phyloP scores from a whole-genome alignment of 306 rosid genomes.

The Castanopsis chinensis region DNA sequence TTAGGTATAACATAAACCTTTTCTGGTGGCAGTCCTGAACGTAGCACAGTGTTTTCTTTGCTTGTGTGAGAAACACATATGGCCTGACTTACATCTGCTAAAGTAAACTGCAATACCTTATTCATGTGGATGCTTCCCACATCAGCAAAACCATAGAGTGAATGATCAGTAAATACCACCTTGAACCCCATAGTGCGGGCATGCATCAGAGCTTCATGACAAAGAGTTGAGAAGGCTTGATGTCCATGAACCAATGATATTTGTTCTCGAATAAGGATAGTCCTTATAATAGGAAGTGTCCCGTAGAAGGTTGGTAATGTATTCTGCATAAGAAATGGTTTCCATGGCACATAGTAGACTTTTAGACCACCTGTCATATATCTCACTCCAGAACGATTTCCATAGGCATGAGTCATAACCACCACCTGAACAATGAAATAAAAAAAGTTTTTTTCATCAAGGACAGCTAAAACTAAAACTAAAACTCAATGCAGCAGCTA shows the following conservation, averaged over 20 bases:
- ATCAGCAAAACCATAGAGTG: slow-evolving; percentile 87
- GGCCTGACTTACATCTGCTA: slow-evolving; percentile 90
- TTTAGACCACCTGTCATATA: slow-evolving; percentile 84
- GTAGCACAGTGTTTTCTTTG: slow-evolving; percentile 89
- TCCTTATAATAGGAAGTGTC: slow-evolving; percentile 71
- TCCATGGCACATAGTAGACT: slow-evolving; percentile 91
- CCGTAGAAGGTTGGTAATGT: slow-evolving; percentile 81
- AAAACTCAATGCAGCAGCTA: neutral
- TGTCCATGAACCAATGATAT: slow-evolving; percentile 85
- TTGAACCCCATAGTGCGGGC: slow-evolving; percentile 88
- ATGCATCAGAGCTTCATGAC: slow-evolving; percentile 90
- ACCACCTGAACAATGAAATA: slow-evolving; percentile 60
- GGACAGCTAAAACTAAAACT: slow-evolving; percentile 6
- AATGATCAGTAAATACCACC: slow-evolving; percentile 90
- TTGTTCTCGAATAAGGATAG: slow-evolving; percentile 77
- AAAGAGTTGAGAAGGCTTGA: slow-evolving; percentile 93
- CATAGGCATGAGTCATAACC: slow-evolving; percentile 89
- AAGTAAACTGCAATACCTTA: slow-evolving; percentile 89
- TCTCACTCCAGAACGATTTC: slow-evolving; percentile 88
- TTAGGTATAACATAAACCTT: slow-evolving; percentile 89
- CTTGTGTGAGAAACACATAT: slow-evolving; percentile 96
- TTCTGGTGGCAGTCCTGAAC: slow-evolving; percentile 86
- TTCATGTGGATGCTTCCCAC: slow-evolving; percentile 97
- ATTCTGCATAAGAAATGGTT: slow-evolving; percentile 84
- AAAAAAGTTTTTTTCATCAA: slow-evolving; percentile 3